Base-by-base conservation (phyloP, 2,329 filamentous ascomycete species). In the Phyllosticta citribraziliensis region DNA sequence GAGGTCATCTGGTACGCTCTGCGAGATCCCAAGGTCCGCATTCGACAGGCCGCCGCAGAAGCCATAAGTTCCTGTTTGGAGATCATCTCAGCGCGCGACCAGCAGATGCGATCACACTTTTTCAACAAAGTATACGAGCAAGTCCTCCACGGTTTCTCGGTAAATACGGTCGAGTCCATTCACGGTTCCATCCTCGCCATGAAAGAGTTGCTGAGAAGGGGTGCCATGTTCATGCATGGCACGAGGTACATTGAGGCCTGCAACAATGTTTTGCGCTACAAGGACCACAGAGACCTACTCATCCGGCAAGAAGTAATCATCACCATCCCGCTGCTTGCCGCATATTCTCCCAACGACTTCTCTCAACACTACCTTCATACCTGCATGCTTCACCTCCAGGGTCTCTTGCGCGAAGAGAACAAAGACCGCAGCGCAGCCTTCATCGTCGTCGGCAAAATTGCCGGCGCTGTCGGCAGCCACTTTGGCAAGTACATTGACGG, bases 141-240 rank as follows among this genome's bases (percentile, higher is more conserved):
- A 75, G 86, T 91, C 19, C 82, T 90, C 63, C 81, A 84, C 63
- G 92, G 92, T 6, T 85, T 99, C 67, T 83, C 64, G n/a, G 66
- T 87, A 57, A 88, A 86, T 67, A 91, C 90, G 19, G 83, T 95
- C 60, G 94, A 99, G 73, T 88, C 86, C 63, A 88, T 96, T 52
- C 95, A 99, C 71, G 94, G 91, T n/a, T 97, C 93, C 1, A 81
- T 99, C 51, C 81, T 99, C 20, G 91, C 95, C 1, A 82, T 97
- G 68, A 95, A 93, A 73, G 93, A 97, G 75, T 82, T 99, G 55
- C 84, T 99, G 19, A 85, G 94, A 65, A 93, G 96, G 72, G 94
- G 94, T 58, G 92, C 91, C 67, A 99, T 99, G 93, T 99, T 96
- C 74, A 97, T 99, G 94, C 91, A 96, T 69, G 89, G 92, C 50